phyloP scores from a whole-genome alignment of 495 filamentous ascomycete genomes.

The Umbilicaria muhlenbergii region DNA sequence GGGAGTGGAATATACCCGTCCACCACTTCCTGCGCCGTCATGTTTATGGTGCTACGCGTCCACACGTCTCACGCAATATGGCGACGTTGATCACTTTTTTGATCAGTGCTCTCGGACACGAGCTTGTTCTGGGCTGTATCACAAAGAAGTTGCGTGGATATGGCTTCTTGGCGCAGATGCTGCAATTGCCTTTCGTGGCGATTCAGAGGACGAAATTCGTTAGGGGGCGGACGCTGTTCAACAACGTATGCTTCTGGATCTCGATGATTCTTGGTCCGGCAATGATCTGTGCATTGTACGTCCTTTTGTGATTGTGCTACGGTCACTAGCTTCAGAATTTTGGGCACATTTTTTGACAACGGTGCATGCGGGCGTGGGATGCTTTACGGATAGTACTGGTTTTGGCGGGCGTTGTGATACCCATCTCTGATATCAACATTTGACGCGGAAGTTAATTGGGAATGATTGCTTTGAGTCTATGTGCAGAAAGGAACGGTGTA shows the following conservation, averaged over 20 bases:
- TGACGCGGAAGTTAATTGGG: no score
- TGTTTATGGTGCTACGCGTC: conserved; percentile 70
- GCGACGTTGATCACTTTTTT: conserved; percentile 89
- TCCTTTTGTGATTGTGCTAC: conserved; percentile 25
- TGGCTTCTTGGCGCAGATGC: conserved; percentile 87
- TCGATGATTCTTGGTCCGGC: conserved; percentile 86
- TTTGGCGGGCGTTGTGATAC: no score
- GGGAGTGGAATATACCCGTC: conserved; percentile 98
- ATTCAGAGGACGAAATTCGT: conserved; percentile 70
- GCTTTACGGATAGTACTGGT: no score
- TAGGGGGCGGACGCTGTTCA: conserved; percentile 56
- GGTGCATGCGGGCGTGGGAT: no score
- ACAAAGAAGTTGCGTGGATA: conserved; percentile 94
- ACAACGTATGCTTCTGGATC: conserved; percentile 91
- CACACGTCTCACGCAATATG: conserved; percentile 56
- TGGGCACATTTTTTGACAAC: no score
- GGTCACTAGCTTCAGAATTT: no score
- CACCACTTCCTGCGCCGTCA: conserved; percentile 93
- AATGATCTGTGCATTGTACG: conserved; percentile 48
- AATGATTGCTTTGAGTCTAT: no score
- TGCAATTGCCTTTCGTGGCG: conserved; percentile 86
- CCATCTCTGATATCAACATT: no score
- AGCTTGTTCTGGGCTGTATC: conserved; percentile 95
- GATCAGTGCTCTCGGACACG: conserved; percentile 76
- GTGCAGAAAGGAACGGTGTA: no score